Percentiles rank a stretch among this genome's conserved stretches.
These are phyloP conservation scores for Epichloe aotearoae DNA, from an alignment of 2,329 filamentous ascomycete species.

Conservation along the genomic window DNA sequence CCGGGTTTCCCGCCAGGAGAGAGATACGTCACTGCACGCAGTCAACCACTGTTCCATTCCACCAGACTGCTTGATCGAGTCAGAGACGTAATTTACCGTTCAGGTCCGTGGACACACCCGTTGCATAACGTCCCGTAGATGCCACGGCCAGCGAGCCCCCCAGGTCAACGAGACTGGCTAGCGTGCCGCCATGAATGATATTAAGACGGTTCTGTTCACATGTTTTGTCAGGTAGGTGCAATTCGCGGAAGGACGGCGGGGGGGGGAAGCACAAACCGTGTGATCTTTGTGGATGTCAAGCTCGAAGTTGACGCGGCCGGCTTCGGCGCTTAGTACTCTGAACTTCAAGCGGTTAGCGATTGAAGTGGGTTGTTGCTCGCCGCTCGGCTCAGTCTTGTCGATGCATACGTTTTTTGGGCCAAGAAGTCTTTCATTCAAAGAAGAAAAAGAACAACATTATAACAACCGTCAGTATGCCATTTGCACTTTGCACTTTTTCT, in stretches of 20 bases:
- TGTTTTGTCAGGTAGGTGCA: neutral
- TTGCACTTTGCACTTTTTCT: neutral
- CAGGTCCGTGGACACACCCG: constrained; percentile 51
- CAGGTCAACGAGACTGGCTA: constrained; percentile 61
- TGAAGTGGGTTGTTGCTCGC: neutral
- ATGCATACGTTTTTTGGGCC: constrained; percentile 10
- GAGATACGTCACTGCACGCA: constrained; percentile 47
- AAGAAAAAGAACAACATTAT: too few relatives aligned
- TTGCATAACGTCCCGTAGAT: constrained; percentile 48
- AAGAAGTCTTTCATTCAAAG: constrained; percentile 10
- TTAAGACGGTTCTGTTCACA: constrained; percentile 53
- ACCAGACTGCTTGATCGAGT: neutral
- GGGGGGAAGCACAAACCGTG: constrained; percentile 37
- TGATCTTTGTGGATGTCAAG: constrained; percentile 62
- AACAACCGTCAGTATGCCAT: neutral
- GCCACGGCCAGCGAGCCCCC: constrained; percentile 55
- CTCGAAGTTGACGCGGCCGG: constrained; percentile 63
- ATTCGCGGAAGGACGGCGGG: neutral
- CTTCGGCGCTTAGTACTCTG: constrained; percentile 48
- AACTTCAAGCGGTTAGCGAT: constrained; percentile 33
- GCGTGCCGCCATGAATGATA: constrained; percentile 66
- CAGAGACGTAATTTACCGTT: constrained; percentile 31
- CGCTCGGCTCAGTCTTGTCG: neutral
- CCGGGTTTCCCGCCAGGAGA: constrained; percentile 44
- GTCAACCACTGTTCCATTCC: neutral